Conservation (phyloP, 2,329 filamentous ascomycete genomes). For the Aspergillus fischeri region DNA sequence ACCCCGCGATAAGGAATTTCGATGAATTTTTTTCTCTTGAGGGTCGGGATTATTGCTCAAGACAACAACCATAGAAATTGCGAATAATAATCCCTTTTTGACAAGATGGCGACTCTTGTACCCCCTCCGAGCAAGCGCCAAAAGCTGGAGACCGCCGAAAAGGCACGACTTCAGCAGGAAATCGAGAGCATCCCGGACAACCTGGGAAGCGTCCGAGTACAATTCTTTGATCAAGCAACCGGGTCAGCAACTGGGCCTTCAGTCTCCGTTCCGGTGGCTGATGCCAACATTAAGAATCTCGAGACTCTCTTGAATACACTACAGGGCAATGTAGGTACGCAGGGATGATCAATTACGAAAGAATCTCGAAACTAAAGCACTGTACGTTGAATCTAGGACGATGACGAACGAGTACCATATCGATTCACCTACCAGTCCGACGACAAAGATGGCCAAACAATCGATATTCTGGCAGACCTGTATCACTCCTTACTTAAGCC, state of each 20-base stretch:
- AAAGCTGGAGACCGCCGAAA: conserved; percentile 68
- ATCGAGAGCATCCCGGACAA: conserved; percentile 62
- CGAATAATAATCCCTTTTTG: conserved; percentile 1
- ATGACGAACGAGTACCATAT: conserved; percentile 61
- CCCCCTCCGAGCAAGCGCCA: conserved; percentile 89
- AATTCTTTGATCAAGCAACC: conserved; percentile 79
- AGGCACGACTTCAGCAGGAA: conserved; percentile 70
- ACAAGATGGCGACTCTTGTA: conserved; percentile 69
- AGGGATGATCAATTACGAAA: neutral
- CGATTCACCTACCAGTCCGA: conserved; percentile 58
- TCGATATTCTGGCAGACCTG: conserved; percentile 45
- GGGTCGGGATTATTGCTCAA: neutral
- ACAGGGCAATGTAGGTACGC: conserved; percentile 62
- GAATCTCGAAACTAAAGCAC: neutral
- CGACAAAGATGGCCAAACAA: conserved; percentile 29
- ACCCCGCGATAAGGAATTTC: conserved; percentile 15
- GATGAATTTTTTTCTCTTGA: conserved; percentile 13
- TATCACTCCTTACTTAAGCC: conserved; percentile 51
- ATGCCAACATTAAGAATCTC: conserved; percentile 84
- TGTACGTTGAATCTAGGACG: conserved; percentile 39
- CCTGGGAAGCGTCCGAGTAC: conserved; percentile 73
- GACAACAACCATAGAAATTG: neutral
- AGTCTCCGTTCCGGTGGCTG: conserved; percentile 73
- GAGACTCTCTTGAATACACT: conserved; percentile 82
- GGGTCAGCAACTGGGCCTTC: conserved; percentile 64